Base-by-base conservation (phyloP, 225 moss, liverwort and hornwort genomes). In the Rhytidiadelphus loreus region DNA sequence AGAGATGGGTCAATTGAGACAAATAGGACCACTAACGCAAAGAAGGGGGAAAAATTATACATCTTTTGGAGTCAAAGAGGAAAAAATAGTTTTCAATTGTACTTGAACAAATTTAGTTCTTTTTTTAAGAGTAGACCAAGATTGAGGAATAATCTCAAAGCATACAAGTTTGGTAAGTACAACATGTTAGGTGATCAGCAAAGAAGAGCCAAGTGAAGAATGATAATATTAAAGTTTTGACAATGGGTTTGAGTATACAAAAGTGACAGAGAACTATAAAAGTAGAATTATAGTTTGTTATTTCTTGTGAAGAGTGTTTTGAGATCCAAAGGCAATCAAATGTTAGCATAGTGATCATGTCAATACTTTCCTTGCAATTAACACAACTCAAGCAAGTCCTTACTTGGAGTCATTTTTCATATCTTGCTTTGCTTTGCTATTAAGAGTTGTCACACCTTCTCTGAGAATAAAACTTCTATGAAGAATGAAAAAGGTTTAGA, bases 381-480 rank as follows among this genome's bases (percentile, higher is more conserved):
- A 28, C 6, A 61, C 13, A 28, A 61, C 6, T 61, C 2, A 6
- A 5, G 13, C 28, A 10, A 28, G 60, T 37, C 20, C 4, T 70
- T 70, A 13, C 1, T 69, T 69, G 13, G 0, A 46, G 9, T 70
- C 26, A 8, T 15, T 25, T 3, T 26, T 26, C 15, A 70, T 71
- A 16, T 43, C 3, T 14, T 0, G 0, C 0, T 20, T 8, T 41
- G 5, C 9, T 70, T 41, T 41, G 3, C 8, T 3, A 3, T 41
- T 18, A 55, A 18, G 55, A 18, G 16, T 20, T 19, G 56, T 56
- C 7, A 19, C 56, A 56, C 19, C 56, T 18, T 53, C n/a, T n/a
- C 6, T 18, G 7, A 56, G 56, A 56, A 56, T 56, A 7, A 56
- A 11, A 58, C 58, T 58, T 58, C 24, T 58, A 23, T 58, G 24